phyloP scores from a whole-genome alignment of 2,329 filamentous ascomycete genomes.

The Botrytis deweyae region DNA sequence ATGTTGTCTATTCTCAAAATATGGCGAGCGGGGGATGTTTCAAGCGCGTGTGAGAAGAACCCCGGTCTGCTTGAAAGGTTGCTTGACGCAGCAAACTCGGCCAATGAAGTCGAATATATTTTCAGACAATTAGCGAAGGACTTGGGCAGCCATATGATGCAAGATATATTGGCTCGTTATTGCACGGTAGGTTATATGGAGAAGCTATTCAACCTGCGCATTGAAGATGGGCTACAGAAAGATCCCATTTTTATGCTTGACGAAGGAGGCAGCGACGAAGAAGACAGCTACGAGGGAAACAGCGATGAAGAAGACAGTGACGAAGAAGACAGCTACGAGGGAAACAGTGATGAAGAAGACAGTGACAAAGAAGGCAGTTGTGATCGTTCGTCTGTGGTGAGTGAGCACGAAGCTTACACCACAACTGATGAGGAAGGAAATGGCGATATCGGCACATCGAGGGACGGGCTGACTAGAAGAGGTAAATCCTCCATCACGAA shows the following conservation, averaged over 20 bases:
- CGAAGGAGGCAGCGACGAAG: background rate
- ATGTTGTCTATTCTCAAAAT: background rate
- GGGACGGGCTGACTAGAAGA: background rate
- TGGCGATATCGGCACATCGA: background rate
- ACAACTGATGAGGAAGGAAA: background rate
- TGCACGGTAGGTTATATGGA: background rate
- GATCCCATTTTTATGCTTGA: too few relatives aligned
- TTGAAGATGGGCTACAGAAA: fast-evolving
- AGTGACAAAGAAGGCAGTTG: background rate
- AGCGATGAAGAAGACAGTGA: too few relatives aligned
- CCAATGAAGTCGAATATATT: background rate
- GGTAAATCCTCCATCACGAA: too few relatives aligned
- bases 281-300: too few relatives aligned
- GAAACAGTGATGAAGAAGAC: too few relatives aligned
- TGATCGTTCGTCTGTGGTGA: background rate
- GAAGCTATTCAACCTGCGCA: fast-evolving
- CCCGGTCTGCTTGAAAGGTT: background rate
- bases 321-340: background rate
- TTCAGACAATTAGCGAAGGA: background rate
- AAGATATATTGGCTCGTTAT: background rate
- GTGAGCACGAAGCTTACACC: background rate
- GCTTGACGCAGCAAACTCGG: background rate
- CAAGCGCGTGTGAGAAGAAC: background rate
- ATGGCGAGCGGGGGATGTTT: background rate
- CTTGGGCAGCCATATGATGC: background rate